phyloP scores from a whole-genome alignment of 768 basidiomycete species.

The Filobasidium floriforme region DNA sequence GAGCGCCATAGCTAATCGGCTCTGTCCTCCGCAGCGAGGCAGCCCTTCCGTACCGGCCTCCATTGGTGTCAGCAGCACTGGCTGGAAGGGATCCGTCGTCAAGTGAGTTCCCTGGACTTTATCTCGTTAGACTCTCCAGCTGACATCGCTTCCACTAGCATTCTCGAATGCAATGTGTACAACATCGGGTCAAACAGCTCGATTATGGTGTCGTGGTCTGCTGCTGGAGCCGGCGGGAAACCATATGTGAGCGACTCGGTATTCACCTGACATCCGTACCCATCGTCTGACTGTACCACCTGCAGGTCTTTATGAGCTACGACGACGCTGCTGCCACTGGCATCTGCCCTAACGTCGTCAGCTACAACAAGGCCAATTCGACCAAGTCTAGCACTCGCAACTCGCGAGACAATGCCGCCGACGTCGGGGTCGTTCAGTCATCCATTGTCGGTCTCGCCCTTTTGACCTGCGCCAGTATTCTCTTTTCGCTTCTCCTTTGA shows the following conservation, averaged over 20 bases:
- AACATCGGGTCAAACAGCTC: slow-evolving; percentile 31
- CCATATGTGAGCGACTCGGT: slow-evolving; percentile 33
- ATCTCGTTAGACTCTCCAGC: too few relatives aligned
- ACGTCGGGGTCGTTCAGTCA: too few relatives aligned
- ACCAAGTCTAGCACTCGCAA: background rate
- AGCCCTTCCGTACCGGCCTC: slow-evolving; percentile 33
- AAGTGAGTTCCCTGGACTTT: slow-evolving; percentile 40
- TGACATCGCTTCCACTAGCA: slow-evolving; percentile 16
- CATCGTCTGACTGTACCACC: background rate
- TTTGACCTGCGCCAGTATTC: too few relatives aligned
- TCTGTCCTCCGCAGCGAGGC: slow-evolving; percentile 25
- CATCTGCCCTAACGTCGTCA: slow-evolving; percentile 23
- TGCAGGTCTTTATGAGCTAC: slow-evolving; percentile 28
- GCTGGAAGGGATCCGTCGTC: slow-evolving; percentile 36
- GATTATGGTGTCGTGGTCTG: slow-evolving; percentile 35
- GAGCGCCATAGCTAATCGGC: background rate
- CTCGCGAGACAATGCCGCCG: too few relatives aligned
- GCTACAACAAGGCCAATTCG: background rate
- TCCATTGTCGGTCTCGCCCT: too few relatives aligned
- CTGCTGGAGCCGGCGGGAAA: slow-evolving; percentile 37
- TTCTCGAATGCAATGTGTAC: slow-evolving; percentile 35
- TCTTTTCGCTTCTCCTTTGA: too few relatives aligned
- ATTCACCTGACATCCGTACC: too few relatives aligned
- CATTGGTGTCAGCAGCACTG: slow-evolving; percentile 29
- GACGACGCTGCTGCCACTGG: slow-evolving; percentile 26